Percentiles rank a stretch among this genome's conserved stretches.
Conservation (phyloP, 1,284 basidiomycete species). For the Trametes versicolor region DNA sequence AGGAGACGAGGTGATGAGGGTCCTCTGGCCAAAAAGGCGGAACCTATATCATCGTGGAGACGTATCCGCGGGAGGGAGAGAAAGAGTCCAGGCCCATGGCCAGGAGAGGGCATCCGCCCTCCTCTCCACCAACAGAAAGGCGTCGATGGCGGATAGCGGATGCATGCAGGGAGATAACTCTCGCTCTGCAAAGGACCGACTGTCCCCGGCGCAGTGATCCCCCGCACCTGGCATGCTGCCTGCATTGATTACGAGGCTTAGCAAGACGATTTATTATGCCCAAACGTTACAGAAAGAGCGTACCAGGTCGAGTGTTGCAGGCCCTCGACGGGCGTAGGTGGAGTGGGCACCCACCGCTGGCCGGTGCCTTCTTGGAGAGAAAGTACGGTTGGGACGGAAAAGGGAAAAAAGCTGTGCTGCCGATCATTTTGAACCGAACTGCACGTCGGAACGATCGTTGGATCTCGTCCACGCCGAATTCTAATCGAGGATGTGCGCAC, state of each 20-base stretch:
- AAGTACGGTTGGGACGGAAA: slow-evolving; percentile 1
- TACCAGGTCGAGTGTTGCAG: not conserved
- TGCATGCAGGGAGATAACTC: not conserved
- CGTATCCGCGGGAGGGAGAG: slow-evolving; percentile 3
- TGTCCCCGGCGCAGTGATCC: not conserved
- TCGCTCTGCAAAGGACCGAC: not conserved
- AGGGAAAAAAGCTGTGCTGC: not conserved
- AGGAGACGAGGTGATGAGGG: slow-evolving; percentile 5
- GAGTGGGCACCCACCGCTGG: not conserved
- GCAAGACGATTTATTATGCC: not conserved
- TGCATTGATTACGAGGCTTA: not conserved
- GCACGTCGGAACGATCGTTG: slow-evolving; percentile 10
- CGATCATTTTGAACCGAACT: not conserved
- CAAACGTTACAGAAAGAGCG: not conserved
- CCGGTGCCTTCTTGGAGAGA: not conserved
- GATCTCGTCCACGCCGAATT: slow-evolving; percentile 11
- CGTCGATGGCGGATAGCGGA: slow-evolving; percentile 19
- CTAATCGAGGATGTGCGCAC: slow-evolving; percentile 1
- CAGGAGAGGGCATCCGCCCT: slow-evolving; percentile 12
- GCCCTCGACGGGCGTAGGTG: not conserved
- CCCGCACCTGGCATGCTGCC: not conserved
- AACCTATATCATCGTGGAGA: slow-evolving; percentile 23
- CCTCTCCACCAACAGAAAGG: slow-evolving; percentile 13
- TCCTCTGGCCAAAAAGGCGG: not conserved
- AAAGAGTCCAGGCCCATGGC: slow-evolving; percentile 10